Percentiles rank a stretch among this genome's conserved stretches.
Conservation (phyloP, 2,329 filamentous ascomycete genomes). For the Claviceps pazoutovae region DNA sequence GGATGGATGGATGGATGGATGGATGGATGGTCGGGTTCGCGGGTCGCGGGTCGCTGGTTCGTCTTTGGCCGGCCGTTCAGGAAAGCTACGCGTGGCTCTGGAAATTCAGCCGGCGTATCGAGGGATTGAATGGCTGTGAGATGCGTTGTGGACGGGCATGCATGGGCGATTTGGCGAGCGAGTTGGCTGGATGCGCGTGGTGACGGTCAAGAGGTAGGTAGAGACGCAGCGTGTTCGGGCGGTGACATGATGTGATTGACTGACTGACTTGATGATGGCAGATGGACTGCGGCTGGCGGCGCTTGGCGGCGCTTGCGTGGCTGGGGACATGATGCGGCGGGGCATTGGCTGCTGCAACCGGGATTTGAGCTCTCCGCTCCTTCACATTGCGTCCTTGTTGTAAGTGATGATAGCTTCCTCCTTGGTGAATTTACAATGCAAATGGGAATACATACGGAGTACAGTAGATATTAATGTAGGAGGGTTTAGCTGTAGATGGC, state of each 20-base stretch:
- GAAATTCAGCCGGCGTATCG: background rate
- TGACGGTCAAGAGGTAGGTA: background rate
- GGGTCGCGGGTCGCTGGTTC: background rate
- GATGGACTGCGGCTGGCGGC: background rate
- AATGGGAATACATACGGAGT: too few species aligned
- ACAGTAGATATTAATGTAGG: too few species aligned
- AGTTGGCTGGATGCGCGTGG: background rate
- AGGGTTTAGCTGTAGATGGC: too few species aligned
- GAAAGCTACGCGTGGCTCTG: background rate
- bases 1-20: background rate
- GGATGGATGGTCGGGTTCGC: background rate
- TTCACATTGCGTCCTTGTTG: too few species aligned
- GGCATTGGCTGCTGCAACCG: too few species aligned
- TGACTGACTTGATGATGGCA: background rate
- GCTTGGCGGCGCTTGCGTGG: too few species aligned
- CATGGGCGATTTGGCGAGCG: background rate
- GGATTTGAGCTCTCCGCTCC: too few species aligned
- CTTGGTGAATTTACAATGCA: too few species aligned
- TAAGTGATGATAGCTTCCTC: too few species aligned
- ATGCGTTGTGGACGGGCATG: background rate
- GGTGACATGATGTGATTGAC: background rate
- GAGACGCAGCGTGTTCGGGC: background rate
- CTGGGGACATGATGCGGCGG: too few species aligned
- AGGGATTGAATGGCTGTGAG: background rate
- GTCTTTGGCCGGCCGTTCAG: background rate